These are phyloP conservation scores for Magnolia changhungtana DNA, from an alignment of 164 flowering plant genomes.

Conservation along the genomic window DNA sequence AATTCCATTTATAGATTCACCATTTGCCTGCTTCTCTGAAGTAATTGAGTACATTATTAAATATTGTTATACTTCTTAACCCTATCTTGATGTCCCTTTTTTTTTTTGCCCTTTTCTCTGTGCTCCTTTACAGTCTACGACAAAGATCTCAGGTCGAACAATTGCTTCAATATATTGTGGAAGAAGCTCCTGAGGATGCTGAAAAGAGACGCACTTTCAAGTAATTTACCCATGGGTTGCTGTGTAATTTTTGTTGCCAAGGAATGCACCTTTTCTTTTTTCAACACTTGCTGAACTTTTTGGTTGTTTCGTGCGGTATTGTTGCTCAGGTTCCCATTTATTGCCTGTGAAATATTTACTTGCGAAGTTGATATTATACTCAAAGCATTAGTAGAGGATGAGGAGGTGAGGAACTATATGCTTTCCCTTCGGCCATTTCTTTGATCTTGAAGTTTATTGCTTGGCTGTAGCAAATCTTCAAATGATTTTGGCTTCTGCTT, in stretches of 20 bases:
- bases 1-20: too few relatives aligned
- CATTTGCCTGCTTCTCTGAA: too few relatives aligned
- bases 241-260: neutral
- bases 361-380: slow-evolving; percentile 95
- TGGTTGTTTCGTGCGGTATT: neutral
- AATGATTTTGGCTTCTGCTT: neutral
- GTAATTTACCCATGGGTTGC: slow-evolving; percentile 34
- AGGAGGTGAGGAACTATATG: slow-evolving; percentile 48
- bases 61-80: too few relatives aligned
- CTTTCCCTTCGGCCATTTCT: neutral
- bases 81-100: neutral
- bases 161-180: slow-evolving; percentile 73
- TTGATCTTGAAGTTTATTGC: neutral
- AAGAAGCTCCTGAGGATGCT: slow-evolving; percentile 82
- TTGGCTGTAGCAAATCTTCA: neutral
- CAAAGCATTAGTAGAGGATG: slow-evolving; percentile 83
- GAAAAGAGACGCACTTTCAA: slow-evolving; percentile 72
- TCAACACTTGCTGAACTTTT: neutral
- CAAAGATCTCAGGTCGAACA: slow-evolving; percentile 82
- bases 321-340: slow-evolving; percentile 75
- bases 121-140: slow-evolving; percentile 47
- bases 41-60: too few relatives aligned
- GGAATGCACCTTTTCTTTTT: neutral
- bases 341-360: slow-evolving; percentile 93
- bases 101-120: neutral